Base-by-base conservation (phyloP, 148 eudicot species). In the Mesembryanthemum crystallinum region DNA sequence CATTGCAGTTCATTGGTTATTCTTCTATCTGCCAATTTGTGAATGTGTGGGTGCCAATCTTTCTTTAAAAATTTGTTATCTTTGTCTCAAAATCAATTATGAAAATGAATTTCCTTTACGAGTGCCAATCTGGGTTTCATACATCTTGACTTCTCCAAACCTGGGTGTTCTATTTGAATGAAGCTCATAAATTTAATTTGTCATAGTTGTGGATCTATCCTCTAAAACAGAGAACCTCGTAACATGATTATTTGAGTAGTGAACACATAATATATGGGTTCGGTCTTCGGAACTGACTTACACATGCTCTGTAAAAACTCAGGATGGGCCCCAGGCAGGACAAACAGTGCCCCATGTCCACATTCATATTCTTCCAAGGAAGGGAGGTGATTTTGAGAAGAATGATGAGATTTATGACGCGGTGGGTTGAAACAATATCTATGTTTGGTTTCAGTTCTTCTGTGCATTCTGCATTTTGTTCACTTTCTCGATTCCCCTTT, bases 261-360 rank as follows among this genome's bases (percentile, higher is more conserved):
- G 49, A 66, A 33, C 25, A 11, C 43, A 66, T 18, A 37, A n/a
- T 66, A 37, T 25, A 18, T 63, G 25, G 49, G n/a, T 66, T 64
- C 29, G 27, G 8, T 37, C 8, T 12, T n/a, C 76, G 7, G 9
- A 43, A 57, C 54, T 54, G 33, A 69, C 30, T 33, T 75, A 30
- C 1, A 20, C 5, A 42, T 23, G 61, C 57, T 62, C 47, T 51
- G 33, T 33, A n/a, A 64, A 61, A 70, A 35, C 57, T 30, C 76
- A 94, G 98, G 98, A 92, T 79, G 98, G 98, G 27, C 97, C 96
- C 9, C 89, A 90, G 83, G 92, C 98, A 49, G 98, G 97, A 49
- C 97, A 94, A 77, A 84, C 91, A 3, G 98, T 94, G 30, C 86
- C 98, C 13, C 98, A 94, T 83, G 96, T 94, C 72, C 98, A 94